phyloP scores from a whole-genome alignment of 306 rosid genomes.

The Hippophae rhamnoides region DNA sequence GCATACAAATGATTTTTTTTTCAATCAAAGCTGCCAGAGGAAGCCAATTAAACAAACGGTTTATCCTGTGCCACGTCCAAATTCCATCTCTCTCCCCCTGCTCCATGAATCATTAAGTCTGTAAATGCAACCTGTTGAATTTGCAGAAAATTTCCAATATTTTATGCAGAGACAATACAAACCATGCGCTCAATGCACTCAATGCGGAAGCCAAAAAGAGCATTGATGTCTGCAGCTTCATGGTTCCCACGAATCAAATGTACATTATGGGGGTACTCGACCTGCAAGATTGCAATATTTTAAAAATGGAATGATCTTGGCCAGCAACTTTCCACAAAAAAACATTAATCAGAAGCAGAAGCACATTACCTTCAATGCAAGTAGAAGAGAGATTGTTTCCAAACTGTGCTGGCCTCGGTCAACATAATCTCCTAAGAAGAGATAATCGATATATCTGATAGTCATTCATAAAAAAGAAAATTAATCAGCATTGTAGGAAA shows the following conservation, averaged over 20 bases:
- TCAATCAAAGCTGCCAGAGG: slow-evolving; percentile 95
- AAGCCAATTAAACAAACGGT: slow-evolving; percentile 96
- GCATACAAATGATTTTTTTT: slow-evolving; percentile 97
- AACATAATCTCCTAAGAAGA: slow-evolving; percentile 99
- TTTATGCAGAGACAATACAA: slow-evolving; percentile 8
- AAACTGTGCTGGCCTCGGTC: slow-evolving; percentile 98
- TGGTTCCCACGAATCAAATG: slow-evolving; percentile 97
- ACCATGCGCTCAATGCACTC: slow-evolving; percentile 99
- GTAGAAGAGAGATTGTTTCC: slow-evolving; percentile 90
- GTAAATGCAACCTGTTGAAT: slow-evolving; percentile 16
- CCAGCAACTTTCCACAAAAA: background rate
- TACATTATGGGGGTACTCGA: slow-evolving; percentile 76
- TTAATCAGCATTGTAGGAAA: slow-evolving; percentile 23
- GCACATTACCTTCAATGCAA: slow-evolving; percentile 74
- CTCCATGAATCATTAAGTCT: slow-evolving; percentile 22
- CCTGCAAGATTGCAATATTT: slow-evolving; percentile 40
- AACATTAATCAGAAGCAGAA: slow-evolving; percentile 11
- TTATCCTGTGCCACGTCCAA: slow-evolving; percentile 98
- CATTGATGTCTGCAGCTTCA: slow-evolving; percentile 99
- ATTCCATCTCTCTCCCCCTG: slow-evolving; percentile 99
- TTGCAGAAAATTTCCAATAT: slow-evolving; percentile 9
- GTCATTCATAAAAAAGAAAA: slow-evolving; percentile 29
- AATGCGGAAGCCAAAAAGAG: slow-evolving; percentile 97
- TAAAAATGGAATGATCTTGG: background rate
- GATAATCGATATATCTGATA: slow-evolving; percentile 96